Percentiles rank a stretch among this genome's conserved stretches.
Evolutionary conservation across 2,329 filamentous ascomycete genomes (phyloP).

Genomic region (Alternaria angustiovoidea): DNA sequence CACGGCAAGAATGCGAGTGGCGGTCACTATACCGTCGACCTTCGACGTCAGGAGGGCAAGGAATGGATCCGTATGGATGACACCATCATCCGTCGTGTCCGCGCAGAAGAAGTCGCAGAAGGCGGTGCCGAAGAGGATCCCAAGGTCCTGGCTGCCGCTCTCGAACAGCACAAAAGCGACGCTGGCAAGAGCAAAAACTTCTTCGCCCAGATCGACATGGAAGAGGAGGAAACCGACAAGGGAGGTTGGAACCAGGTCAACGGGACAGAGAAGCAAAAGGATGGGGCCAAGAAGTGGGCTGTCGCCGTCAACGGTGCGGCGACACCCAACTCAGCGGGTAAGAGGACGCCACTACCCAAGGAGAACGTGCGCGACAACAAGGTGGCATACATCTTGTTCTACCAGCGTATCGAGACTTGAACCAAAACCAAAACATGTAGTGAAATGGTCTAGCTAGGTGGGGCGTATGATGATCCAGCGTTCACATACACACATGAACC

Average conservation of each 20-base stretch:
- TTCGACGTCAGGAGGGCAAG: slow-evolving; percentile 89
- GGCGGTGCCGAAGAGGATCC: slow-evolving; percentile 82
- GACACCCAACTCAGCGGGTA: slow-evolving; percentile 60
- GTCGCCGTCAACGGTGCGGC: slow-evolving; percentile 68
- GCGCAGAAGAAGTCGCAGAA: slow-evolving; percentile 87
- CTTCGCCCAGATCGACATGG: slow-evolving; percentile 68
- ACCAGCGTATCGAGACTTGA: slow-evolving; percentile 72
- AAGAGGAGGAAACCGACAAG: slow-evolving; percentile 72
- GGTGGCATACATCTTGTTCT: slow-evolving; percentile 96
- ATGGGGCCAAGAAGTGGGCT: slow-evolving; percentile 73
- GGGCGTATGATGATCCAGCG: background rate
- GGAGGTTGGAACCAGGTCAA: slow-evolving; percentile 87
- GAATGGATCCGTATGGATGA: slow-evolving; percentile 98
- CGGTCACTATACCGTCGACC: slow-evolving; percentile 97
- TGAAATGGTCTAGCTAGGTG: slow-evolving; percentile 4
- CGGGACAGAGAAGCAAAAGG: slow-evolving; percentile 61
- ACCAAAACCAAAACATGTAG: background rate
- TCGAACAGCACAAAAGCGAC: slow-evolving; percentile 73
- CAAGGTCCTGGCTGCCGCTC: slow-evolving; percentile 69
- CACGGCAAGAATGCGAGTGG: slow-evolving; percentile 96
- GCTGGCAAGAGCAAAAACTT: slow-evolving; percentile 69
- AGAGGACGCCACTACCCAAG: slow-evolving; percentile 62
- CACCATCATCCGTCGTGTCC: slow-evolving; percentile 84
- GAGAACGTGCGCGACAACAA: slow-evolving; percentile 84
- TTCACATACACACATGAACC: background rate